Evolutionary conservation across 306 rosid genomes (phyloP).

Genomic region (Quercus rubra): DNA sequence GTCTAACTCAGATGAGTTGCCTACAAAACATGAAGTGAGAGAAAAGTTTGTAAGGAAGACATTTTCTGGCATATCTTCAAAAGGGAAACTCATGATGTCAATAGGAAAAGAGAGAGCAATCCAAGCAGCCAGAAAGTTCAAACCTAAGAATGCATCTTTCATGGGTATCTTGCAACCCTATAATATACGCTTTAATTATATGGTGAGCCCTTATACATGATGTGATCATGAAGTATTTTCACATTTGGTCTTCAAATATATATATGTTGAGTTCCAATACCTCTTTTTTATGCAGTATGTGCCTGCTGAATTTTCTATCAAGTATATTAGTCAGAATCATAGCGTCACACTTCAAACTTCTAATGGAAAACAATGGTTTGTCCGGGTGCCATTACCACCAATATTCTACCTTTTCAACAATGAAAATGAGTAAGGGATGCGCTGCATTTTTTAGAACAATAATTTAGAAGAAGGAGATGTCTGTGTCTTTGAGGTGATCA

Average conservation of each 20-base stretch:
- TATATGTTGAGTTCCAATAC: not conserved
- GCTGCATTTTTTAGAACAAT: too few relatives aligned
- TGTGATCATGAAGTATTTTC: not conserved
- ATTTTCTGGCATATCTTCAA: not conserved
- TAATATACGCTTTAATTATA: not conserved
- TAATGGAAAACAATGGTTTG: slow-evolving; percentile 12
- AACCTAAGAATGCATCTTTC: slow-evolving; percentile 22
- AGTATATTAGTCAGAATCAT: slow-evolving; percentile 5
- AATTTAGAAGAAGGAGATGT: too few relatives aligned
- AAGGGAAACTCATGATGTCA: too few relatives aligned
- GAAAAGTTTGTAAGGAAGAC: too few relatives aligned
- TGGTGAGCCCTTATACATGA: slow-evolving; percentile 22
- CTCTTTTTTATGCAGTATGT: slow-evolving; percentile 23
- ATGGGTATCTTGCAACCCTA: not conserved
- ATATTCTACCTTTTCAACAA: too few relatives aligned
- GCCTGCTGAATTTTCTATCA: slow-evolving; percentile 6
- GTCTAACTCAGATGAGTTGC: too few relatives aligned
- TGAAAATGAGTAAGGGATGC: too few relatives aligned
- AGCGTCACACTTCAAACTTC: slow-evolving; percentile 12
- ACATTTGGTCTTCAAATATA: not conserved
- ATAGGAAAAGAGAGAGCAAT: not conserved
- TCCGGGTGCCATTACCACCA: not conserved
- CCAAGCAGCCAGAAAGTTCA: slow-evolving; percentile 3
- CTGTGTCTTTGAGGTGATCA: too few relatives aligned
- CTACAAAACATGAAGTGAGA: not conserved